Evolutionary conservation across 176 grass and related monocot species (phyloP).

Genomic region (Oryza glaberrima): DNA sequence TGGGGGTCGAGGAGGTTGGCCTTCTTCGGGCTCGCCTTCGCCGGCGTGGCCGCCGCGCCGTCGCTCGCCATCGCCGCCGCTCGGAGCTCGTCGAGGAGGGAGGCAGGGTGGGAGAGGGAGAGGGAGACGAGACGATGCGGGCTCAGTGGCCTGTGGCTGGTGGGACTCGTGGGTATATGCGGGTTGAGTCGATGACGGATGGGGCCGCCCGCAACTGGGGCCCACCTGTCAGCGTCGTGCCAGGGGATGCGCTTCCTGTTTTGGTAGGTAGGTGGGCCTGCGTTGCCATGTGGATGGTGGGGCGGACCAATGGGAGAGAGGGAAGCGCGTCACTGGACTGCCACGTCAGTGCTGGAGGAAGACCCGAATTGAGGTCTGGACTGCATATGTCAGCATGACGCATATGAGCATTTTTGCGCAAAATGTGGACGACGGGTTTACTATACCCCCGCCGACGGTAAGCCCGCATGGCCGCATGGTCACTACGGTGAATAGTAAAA

Average conservation of each 20-base stretch:
- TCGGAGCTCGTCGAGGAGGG: constrained; percentile 17
- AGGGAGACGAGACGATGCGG: background rate
- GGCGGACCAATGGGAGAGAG: constrained; percentile 41
- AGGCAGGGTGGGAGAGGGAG: background rate
- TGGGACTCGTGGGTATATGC: background rate
- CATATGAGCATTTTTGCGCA: too few relatives aligned
- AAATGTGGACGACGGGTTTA: too few relatives aligned
- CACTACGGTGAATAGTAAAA: too few relatives aligned
- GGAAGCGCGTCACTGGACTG: constrained; percentile 26
- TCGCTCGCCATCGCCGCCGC: constrained; percentile 50
- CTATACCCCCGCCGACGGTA: too few relatives aligned
- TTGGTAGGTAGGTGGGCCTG: background rate
- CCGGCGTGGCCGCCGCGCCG: constrained; percentile 16
- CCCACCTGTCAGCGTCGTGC: background rate
- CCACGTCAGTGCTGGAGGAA: constrained; percentile 31
- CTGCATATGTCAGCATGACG: too few relatives aligned
- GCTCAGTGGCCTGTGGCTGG: background rate
- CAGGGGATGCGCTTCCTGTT: background rate
- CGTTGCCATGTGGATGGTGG: background rate
- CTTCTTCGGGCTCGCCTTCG: constrained; percentile 67
- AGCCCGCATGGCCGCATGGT: too few relatives aligned
- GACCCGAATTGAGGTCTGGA: background rate
- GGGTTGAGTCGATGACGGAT: constrained; percentile 15
- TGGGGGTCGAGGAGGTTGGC: constrained; percentile 71
- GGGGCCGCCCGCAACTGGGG: background rate